Percentiles rank a stretch among this genome's conserved stretches.
These are phyloP conservation scores for Trypanosomatidae sp. DNA, from an alignment of 208 protist genomes.

Conservation along the genomic window DNA sequence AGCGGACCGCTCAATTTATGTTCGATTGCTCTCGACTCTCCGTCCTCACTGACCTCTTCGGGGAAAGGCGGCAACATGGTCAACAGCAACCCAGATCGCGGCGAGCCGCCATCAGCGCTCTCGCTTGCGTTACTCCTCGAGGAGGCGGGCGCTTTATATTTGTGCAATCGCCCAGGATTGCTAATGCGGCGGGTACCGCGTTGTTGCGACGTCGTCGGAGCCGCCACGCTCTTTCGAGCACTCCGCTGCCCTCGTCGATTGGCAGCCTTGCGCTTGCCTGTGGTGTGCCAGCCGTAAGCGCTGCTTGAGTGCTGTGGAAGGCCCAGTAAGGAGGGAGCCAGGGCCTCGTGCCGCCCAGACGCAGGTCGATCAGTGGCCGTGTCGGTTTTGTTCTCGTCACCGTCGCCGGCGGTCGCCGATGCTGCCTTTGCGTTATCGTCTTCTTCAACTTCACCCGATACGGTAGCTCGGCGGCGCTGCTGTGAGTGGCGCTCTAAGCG, in stretches of 20 bases:
- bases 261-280: neutral
- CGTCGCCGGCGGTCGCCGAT: neutral
- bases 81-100: neutral
- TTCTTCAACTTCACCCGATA: neutral
- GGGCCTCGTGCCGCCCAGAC: neutral
- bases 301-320: neutral
- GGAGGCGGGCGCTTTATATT: neutral
- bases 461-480: neutral
- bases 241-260: neutral
- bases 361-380: neutral
- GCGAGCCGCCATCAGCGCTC: neutral
- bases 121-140: conserved; percentile 1
- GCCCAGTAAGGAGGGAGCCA: neutral
- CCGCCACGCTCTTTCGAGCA: neutral
- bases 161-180: neutral
- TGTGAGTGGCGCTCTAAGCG: neutral
- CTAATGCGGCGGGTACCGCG: neutral
- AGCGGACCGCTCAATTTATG: neutral
- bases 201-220: neutral
- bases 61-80: neutral
- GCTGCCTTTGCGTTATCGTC: neutral
- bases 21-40: neutral
- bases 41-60: neutral
- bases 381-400: neutral
- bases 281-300: neutral